Percentiles rank a stretch among this genome's conserved stretches.
phyloP scores from a whole-genome alignment of 768 basidiomycete genomes.

The Tubosaeta sp. region DNA sequence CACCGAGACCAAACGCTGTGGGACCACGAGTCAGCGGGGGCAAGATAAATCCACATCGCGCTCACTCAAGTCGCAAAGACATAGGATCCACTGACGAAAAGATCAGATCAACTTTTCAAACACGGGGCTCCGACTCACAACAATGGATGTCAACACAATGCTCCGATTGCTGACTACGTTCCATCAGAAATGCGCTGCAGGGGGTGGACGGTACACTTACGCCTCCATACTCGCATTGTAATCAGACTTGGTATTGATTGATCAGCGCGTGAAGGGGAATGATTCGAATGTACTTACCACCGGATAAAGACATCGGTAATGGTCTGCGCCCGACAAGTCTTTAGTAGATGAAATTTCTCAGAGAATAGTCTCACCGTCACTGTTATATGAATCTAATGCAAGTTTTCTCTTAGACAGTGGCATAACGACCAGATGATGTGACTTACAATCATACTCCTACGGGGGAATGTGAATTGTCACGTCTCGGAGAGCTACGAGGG shows the following conservation, averaged over 20 bases:
- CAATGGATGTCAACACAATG: not conserved
- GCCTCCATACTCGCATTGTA: not conserved
- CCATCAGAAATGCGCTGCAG: not conserved
- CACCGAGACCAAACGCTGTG: not conserved
- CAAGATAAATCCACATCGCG: not conserved
- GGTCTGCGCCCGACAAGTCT: slow-evolving; percentile 30
- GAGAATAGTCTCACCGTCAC: slow-evolving; percentile 41
- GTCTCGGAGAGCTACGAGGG: no score
- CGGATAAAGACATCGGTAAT: slow-evolving; percentile 49
- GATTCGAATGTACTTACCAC: slow-evolving; percentile 18
- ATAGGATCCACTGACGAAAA: not conserved
- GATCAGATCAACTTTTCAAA: not conserved
- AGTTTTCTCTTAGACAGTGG: not conserved
- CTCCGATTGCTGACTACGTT: not conserved
- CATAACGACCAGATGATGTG: not conserved
- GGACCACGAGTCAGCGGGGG: not conserved
- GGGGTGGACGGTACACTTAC: not conserved
- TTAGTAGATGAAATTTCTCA: not conserved
- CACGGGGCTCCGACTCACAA: not conserved
- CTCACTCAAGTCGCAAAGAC: not conserved
- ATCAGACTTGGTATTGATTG: not conserved
- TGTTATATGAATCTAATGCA: slow-evolving; percentile 46
- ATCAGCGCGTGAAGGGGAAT: not conserved
- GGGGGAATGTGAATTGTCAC: not conserved
- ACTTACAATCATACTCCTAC: slow-evolving; percentile 51